Evolutionary conservation across 306 rosid genomes (phyloP).

Genomic region (Betula pendula): DNA sequence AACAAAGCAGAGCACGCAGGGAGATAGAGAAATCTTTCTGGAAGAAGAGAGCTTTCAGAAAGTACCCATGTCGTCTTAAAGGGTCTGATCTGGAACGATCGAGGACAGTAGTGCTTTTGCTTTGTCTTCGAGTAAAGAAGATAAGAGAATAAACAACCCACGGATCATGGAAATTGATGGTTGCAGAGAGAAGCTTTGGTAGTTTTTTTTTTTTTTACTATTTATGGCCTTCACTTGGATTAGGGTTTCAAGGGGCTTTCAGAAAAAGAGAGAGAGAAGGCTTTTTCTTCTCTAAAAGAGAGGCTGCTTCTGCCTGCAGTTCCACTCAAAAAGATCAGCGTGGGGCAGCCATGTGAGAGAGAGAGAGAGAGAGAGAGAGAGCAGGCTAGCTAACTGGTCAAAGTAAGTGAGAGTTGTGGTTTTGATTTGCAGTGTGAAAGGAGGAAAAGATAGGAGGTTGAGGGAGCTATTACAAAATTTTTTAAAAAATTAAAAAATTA

Average conservation of each 20-base stretch:
- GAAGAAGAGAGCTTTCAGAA: slow-evolving; percentile 25
- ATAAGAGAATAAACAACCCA: slow-evolving; percentile 42
- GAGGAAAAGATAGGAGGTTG: slow-evolving; percentile 27
- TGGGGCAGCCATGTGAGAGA: slow-evolving; percentile 54
- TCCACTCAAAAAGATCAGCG: slow-evolving; percentile 53
- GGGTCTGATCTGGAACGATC: slow-evolving; percentile 41
- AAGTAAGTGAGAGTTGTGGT: slow-evolving; percentile 50
- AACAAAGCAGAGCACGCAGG: not conserved
- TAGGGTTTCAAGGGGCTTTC: slow-evolving; percentile 49
- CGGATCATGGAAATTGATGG: slow-evolving; percentile 38
- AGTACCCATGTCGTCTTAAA: slow-evolving; percentile 38
- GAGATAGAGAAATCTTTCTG: slow-evolving; percentile 20
- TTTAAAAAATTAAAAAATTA: not conserved
- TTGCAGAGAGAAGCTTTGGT: slow-evolving; percentile 26
- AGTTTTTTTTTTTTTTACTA: slow-evolving; percentile 30
- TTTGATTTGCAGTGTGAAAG: slow-evolving; percentile 41
- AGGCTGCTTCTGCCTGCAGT: slow-evolving; percentile 39
- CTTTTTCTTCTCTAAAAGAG: slow-evolving; percentile 43
- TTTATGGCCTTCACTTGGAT: slow-evolving; percentile 8
- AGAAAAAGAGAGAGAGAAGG: not conserved
- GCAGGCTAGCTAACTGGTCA: slow-evolving; percentile 39
- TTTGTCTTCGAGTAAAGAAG: slow-evolving; percentile 34
- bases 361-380: slow-evolving; percentile 16
- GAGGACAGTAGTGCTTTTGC: slow-evolving; percentile 41
- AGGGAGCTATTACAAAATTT: not conserved